Conservation (phyloP, 441 rosid species). For the Pelargonium myrrhifolium region DNA sequence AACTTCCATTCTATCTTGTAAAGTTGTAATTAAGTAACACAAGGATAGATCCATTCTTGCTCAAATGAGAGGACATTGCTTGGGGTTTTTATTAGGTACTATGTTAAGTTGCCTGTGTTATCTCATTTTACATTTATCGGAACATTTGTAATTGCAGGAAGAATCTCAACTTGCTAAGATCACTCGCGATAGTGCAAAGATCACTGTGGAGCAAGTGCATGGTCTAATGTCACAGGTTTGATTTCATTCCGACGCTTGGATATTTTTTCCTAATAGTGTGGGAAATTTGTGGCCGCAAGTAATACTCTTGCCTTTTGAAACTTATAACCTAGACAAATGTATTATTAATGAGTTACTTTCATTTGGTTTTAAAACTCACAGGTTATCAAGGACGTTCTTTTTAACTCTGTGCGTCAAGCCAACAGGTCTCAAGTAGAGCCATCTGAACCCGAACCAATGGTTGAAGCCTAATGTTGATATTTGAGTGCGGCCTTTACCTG, state of each 20-base stretch:
- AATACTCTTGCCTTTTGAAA: too few species aligned
- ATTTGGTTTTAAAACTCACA: conserved; percentile 16
- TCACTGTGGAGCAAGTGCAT: conserved; percentile 93
- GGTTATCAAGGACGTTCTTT: conserved; percentile 94
- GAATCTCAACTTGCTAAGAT: conserved; percentile 92
- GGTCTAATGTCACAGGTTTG: conserved; percentile 97
- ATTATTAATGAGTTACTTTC: too few species aligned
- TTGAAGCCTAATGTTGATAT: conserved; percentile 48
- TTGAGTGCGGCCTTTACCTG: too few species aligned
- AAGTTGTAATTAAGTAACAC: too few species aligned
- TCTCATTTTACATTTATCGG: not conserved
- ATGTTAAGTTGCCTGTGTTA: not conserved
- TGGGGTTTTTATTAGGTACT: not conserved
- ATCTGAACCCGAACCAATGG: conserved; percentile 87
- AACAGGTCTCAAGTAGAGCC: conserved; percentile 39
- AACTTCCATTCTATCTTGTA: too few species aligned
- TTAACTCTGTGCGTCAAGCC: conserved; percentile 69
- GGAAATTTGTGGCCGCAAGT: too few species aligned
- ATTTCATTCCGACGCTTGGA: not conserved
- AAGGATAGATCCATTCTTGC: not conserved
- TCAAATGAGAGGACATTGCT: not conserved
- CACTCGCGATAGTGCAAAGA: conserved; percentile 88
- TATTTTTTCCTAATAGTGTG: too few species aligned
- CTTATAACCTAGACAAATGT: too few species aligned
- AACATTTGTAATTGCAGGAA: conserved; percentile 47